Evolutionary conservation across 371 early-diverging fungal species (phyloP).

Genomic region (Neoconidiobolus thromboides): DNA sequence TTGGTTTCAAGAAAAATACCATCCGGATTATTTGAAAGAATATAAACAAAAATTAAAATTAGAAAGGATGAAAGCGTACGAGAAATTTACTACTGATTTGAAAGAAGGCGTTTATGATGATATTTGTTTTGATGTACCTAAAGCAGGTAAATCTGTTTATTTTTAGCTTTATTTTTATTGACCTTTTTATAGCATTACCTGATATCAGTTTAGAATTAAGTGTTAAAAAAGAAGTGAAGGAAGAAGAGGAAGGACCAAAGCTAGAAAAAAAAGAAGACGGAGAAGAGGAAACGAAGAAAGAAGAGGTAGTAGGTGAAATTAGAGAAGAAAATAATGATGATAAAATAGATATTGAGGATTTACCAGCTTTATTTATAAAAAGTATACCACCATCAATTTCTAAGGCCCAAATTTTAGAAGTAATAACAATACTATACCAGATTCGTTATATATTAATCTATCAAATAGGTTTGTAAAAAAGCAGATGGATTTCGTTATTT

Average conservation of each 20-base stretch:
- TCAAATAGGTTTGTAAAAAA: slow-evolving; percentile 34
- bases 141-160: background rate
- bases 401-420: slow-evolving; percentile 50
- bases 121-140: background rate
- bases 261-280: background rate
- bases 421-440: slow-evolving; percentile 13
- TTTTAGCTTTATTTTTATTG: too few relatives aligned
- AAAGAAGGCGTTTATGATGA: background rate
- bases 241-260: background rate
- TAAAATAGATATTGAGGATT: background rate
- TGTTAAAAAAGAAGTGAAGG: background rate
- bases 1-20: slow-evolving; percentile 5
- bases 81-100: background rate
- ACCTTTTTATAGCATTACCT: background rate
- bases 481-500: slow-evolving; percentile 62
- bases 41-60: background rate
- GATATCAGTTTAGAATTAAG: background rate
- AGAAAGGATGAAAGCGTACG: background rate
- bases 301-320: background rate
- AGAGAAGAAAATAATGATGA: background rate
- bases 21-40: background rate
- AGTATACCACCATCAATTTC: slow-evolving; percentile 55
- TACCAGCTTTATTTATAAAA: slow-evolving; percentile 51
- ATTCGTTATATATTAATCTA: background rate
- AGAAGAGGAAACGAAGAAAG: background rate